Evolutionary conservation across 345 rosid species (phyloP).

Genomic region (Excoecaria cochinchinensis): DNA sequence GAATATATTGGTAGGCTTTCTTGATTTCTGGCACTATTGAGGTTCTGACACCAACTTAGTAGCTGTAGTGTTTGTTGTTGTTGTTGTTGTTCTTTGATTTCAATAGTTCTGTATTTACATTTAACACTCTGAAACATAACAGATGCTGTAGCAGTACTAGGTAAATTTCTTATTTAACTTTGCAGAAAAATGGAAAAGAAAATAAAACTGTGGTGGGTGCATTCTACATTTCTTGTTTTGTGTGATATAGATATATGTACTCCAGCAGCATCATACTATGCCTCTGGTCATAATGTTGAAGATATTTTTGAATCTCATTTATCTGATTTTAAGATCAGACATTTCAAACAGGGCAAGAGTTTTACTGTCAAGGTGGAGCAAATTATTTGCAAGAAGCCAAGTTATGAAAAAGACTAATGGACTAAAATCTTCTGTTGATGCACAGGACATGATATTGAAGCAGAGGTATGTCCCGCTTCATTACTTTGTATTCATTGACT

Average conservation of each 20-base stretch:
- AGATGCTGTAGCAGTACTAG: not conserved
- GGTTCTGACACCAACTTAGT: not conserved
- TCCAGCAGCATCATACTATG: slow-evolving; percentile 15
- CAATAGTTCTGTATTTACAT: not conserved
- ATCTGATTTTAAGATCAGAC: slow-evolving; percentile 99
- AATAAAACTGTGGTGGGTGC: too few relatives aligned
- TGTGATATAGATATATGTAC: not conserved
- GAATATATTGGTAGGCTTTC: not conserved
- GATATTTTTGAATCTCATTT: slow-evolving; percentile 56
- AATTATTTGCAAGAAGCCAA: slow-evolving; percentile 71
- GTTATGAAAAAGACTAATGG: slow-evolving; percentile 72
- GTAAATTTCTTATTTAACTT: not conserved
- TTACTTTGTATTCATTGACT: not conserved
- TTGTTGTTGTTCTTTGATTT: not conserved
- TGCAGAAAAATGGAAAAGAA: not conserved
- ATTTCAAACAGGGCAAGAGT: slow-evolving; percentile 97
- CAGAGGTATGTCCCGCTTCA: slow-evolving; percentile 59
- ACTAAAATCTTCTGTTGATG: slow-evolving; percentile 44
- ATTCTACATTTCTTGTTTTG: not conserved
- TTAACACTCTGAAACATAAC: not conserved
- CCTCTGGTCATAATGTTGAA: slow-evolving; percentile 31
- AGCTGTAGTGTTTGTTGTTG: not conserved
- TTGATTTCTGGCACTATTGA: not conserved
- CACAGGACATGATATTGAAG: slow-evolving; percentile 71
- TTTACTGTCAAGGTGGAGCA: slow-evolving; percentile 91